phyloP scores from a whole-genome alignment of 768 basidiomycete species.

The Trametes coccinea region DNA sequence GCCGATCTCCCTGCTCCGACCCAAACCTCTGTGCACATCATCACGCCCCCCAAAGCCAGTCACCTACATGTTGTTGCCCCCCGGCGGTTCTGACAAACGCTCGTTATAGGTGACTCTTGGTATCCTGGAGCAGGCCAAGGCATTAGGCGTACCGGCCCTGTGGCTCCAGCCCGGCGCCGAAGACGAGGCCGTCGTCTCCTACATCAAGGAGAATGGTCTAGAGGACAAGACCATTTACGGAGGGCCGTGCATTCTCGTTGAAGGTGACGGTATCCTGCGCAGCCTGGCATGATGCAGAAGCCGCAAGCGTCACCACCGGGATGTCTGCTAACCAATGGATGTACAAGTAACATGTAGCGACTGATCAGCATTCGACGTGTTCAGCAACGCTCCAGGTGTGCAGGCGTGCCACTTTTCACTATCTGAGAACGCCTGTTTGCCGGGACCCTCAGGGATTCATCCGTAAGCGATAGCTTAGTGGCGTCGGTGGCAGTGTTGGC shows the following conservation, averaged over 20 bases:
- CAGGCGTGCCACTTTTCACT: too few species aligned
- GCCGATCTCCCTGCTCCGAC: slow-evolving; percentile 57
- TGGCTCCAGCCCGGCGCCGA: slow-evolving; percentile 93
- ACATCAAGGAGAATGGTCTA: slow-evolving; percentile 65
- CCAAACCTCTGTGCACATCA: slow-evolving; percentile 73
- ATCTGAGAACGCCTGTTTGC: too few species aligned
- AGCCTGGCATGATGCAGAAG: slow-evolving; percentile 12
- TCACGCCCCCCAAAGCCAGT: slow-evolving; percentile 78
- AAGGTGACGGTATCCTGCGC: slow-evolving; percentile 59
- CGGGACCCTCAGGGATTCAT: too few species aligned
- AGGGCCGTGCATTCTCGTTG: slow-evolving; percentile 80
- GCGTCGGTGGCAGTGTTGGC: slow-evolving; percentile 8
- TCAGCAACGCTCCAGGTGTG: too few species aligned
- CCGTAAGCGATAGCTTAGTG: not conserved
- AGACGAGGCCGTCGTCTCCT: slow-evolving; percentile 61
- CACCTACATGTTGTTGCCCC: not conserved
- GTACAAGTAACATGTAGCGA: too few species aligned
- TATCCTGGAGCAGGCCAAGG: slow-evolving; percentile 65
- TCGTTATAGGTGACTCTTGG: slow-evolving; percentile 62
- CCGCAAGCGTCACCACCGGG: not conserved
- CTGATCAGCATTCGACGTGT: too few species aligned
- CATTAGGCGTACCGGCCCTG: slow-evolving; percentile 68
- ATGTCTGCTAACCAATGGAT: not conserved
- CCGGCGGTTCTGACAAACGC: not conserved
- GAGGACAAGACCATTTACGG: slow-evolving; percentile 72